These are phyloP conservation scores for Akanthomyces dipterigenus DNA, from an alignment of 2,329 filamentous ascomycete species.

Conservation along the genomic window DNA sequence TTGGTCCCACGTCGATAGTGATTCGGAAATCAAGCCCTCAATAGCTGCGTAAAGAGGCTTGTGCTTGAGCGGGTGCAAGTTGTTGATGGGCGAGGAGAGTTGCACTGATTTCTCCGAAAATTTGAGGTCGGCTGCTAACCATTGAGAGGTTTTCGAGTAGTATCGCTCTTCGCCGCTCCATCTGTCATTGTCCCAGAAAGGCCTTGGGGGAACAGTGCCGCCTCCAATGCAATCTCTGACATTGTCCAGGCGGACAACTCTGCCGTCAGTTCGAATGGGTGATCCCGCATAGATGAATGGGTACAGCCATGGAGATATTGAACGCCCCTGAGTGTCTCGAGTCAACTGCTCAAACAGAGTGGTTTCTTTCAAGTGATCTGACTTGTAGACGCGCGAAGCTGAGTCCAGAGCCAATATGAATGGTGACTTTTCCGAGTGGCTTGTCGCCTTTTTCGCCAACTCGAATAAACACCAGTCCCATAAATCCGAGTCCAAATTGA, in stretches of 20 bases:
- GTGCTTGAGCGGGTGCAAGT: background rate
- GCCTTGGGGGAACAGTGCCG: background rate
- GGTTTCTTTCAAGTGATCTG: background rate
- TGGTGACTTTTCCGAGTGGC: background rate
- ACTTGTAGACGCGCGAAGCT: background rate
- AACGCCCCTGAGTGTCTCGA: background rate
- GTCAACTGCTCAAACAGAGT: background rate
- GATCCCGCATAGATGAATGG: background rate
- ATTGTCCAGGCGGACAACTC: background rate
- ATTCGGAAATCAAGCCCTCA: background rate
- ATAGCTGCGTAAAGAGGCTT: background rate
- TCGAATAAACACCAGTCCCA: slow-evolving; percentile 5
- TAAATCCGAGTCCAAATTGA: no score
- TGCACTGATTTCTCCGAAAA: background rate
- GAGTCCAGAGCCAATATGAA: background rate
- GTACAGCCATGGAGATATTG: background rate
- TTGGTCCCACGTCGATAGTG: background rate
- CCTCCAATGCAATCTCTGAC: background rate
- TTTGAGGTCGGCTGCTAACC: background rate
- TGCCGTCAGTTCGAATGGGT: background rate
- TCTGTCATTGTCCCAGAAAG: background rate
- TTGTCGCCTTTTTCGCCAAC: background rate
- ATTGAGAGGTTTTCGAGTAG: background rate
- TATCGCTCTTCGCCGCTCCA: background rate
- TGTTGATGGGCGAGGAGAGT: background rate